Evolutionary conservation across 1,284 basidiomycete genomes (phyloP), one percentile per base, ranked within the genome.

Genomic region (Lignosus rhinocerotis): DNA sequence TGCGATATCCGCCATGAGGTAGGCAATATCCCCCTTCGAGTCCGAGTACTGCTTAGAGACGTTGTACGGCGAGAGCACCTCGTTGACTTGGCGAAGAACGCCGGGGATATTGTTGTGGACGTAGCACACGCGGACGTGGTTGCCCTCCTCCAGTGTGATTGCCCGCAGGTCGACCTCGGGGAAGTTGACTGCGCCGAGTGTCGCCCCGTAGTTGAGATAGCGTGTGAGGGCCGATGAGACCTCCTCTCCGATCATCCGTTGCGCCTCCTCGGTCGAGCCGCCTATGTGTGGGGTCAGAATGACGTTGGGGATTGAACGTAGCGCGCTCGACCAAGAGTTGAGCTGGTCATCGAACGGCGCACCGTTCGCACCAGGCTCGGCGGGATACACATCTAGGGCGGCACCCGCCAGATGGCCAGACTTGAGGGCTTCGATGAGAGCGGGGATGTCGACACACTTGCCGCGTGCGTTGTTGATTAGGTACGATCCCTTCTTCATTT

Each of bases 1-100:
- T 34, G 91, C 88, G 67, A 99, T 96, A 76, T 99, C 96, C 17
- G 94, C 95, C 86, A 98, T 90, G 64, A 98, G 83, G 75, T 96
- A 97, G 19, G 95, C 96, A 55, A 96, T 81, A 65, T 96, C 95
- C 66, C 94, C 94, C 78, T 94, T 94, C 55, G 93, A 95, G 73
- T 98, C 96, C 17, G 96, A 95, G 76, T 91, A 97, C 77, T 99
- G 97, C 81, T 99, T 98, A 78, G 98, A 96, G 72, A 99, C 96
- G 76, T 99, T 99, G 84, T 96, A 95, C 48, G 92, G 87, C 56
- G 92, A 93, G 49, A 99, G 79, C 32, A 86, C 86, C 68, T 96
- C 92, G 83, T 99, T 99, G 80, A 99, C 92, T 69, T 90, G 87
- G 69, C 89, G 90, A 71, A 99, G 87, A 51, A 98, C 96, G 84